Evolutionary conservation across 2,329 filamentous ascomycete species (phyloP), one percentile per base, ranked within the genome.

Genomic region (Thielaviopsis populi): DNA sequence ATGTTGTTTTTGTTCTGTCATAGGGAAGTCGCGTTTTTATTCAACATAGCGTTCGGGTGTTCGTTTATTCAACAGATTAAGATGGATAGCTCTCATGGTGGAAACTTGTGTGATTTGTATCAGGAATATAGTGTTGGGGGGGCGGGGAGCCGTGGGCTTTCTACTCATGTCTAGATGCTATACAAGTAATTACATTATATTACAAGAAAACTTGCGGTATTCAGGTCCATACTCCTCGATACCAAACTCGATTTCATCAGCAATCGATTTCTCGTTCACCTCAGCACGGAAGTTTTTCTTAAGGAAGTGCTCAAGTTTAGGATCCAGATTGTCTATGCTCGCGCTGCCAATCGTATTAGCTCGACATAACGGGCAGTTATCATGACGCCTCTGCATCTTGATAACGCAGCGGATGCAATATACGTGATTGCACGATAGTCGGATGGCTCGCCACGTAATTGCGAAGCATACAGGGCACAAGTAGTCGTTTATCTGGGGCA

Each of bases 341-440:
- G 89, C 89, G 65, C 80, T 75, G 75, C 89, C 79, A 11, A 95
- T 82, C 0, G 85, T 87, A 65, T 85, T 80, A 19, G 83, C 80
- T 65, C 91, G 80, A 71, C 90, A 95, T 63, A 94, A 76, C 0
- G 90, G 89, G 70, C 90, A 95, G 61, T 82, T 77, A 70, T 87
- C 84, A 66, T 80, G 78, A 46, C 83, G 81, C 56, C 84, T 83
- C 72, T 94, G 89, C 75, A 95, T 83, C 69, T 88, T 84, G 67
- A 95, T 84, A 59, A 92, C 79, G 71, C 90, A 95, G 2, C 88
- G 80, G 64, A 94, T 92, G 75, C 90, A 95, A 70, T 92, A 91
- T 15, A 91, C 76, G 68, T 94, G 89, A 33, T 80, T 76, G 72
- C 90, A 95, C 15, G 80, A 79, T 41, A 95, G 77, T 27, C 85